phyloP scores from a whole-genome alignment of 169 alveolate genomes.

The Plasmodium gonderi region DNA sequence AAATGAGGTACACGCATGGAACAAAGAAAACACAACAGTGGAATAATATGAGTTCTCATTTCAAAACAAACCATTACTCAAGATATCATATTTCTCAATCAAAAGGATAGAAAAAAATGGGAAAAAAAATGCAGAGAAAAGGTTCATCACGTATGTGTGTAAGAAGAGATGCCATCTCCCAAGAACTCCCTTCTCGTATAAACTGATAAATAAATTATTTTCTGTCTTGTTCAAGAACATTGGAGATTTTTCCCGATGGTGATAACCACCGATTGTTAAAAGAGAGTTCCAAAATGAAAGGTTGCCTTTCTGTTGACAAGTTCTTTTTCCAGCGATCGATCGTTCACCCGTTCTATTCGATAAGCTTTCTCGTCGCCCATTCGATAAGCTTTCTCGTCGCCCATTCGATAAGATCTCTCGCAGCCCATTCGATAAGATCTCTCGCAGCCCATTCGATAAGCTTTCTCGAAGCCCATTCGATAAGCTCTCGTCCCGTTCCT shows the following conservation, averaged over 20 bases:
- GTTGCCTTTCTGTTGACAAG: not conserved
- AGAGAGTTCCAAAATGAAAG: not conserved
- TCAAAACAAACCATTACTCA: not conserved
- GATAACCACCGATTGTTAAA: slow-evolving; percentile 4
- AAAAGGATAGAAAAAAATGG: slow-evolving; percentile 25
- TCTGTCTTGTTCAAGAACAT: not conserved
- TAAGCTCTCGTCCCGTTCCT: too few relatives aligned
- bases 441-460: too few relatives aligned
- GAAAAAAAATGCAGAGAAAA: slow-evolving; percentile 15
- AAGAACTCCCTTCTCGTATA: not conserved
- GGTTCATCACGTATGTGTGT: not conserved
- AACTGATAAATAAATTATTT: not conserved
- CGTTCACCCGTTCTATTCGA: too few relatives aligned
- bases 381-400: too few relatives aligned
- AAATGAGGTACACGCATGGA: too few relatives aligned
- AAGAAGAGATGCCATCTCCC: not conserved
- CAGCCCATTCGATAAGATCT: too few relatives aligned
- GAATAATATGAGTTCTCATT: too few relatives aligned
- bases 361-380: too few relatives aligned
- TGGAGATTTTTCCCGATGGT: not conserved
- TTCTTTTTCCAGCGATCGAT: not conserved
- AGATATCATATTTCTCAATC: not conserved
- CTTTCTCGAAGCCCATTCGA: too few relatives aligned
- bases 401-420: too few relatives aligned
- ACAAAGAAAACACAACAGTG: too few relatives aligned